Base-by-base conservation (phyloP, 805 yeast species). In the Hanseniaspora pseudoguilliermondii region DNA sequence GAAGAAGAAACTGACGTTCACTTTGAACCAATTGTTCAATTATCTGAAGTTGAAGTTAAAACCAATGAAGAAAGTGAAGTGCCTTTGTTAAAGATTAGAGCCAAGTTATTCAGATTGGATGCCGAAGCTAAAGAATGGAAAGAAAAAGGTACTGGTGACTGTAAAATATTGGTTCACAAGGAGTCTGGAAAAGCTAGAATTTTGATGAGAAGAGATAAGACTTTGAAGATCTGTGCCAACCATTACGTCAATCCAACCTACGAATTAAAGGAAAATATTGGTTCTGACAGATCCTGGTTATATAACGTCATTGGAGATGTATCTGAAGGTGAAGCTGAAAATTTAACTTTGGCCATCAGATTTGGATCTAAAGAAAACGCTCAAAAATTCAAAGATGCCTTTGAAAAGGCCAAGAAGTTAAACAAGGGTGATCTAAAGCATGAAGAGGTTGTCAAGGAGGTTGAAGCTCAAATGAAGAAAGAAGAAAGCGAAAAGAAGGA, bases 141-240 rank as follows among this genome's bases (percentile, higher is more conserved):
- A 73, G 98, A 93, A 78, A 86, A 98, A 77, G 98, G 98, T 65
- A 88, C 96, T 38, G 98, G 98, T 67, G 98, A 93, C 68, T 96
- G 89, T 65, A 88, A 93, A 74, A 87, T 93, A 73, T 81, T 93
- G 69, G 78, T 91, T 75, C 96, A 91, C 76, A 89, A 88, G 72
- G 73, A 74, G 59, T 75, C 87, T 58, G 78, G 80, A 58, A 90
- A 88, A 75, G 87, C 86, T 61, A 84, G 98, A 76, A 73, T 93
- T 62, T 77, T 93, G 68, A 93, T 93, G 98, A 88, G 98, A 81
- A 88, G 98, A 77, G 98, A 93, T 76, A 91, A 91, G 78, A 93
- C 97, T 56, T 80, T 93, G 69, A 93, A 93, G 79, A 84, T 93
- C 67, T 93, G 98, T 73, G 98, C 98, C 64, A 93, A 93, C 77